Evolutionary conservation across 2,329 filamentous ascomycete species (phyloP).

Genomic region (Colletotrichum sp.): DNA sequence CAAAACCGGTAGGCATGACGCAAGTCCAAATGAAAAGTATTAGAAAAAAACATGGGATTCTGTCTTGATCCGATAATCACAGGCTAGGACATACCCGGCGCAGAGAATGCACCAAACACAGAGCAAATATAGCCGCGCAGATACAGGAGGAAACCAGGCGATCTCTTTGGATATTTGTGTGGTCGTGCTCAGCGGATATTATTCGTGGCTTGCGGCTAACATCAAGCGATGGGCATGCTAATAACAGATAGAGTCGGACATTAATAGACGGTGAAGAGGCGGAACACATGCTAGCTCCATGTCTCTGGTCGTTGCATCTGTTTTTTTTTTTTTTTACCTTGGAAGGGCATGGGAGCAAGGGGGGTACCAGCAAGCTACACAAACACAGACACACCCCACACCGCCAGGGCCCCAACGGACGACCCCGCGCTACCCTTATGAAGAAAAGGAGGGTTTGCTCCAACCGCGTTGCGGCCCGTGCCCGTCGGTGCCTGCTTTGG

Average conservation of each 20-base stretch:
- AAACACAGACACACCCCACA: not conserved
- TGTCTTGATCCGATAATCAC: not conserved
- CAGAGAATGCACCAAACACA: not conserved
- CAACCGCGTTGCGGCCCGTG: not conserved
- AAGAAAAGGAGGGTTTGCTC: not conserved
- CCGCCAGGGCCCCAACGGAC: conserved; percentile 1
- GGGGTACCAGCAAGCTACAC: not conserved
- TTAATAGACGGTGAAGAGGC: not conserved
- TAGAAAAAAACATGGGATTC: not conserved
- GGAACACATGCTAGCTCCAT: not conserved
- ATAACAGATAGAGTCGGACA: not conserved
- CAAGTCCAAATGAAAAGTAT: not conserved
- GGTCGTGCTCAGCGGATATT: not conserved
- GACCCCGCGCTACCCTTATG: conserved; percentile 8
- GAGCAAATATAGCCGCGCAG: not conserved
- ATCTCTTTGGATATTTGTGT: not conserved
- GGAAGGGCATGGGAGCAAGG: not conserved
- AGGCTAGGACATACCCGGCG: not conserved
- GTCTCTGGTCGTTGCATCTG: not conserved
- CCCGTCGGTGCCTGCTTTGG: not conserved
- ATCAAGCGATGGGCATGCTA: not conserved
- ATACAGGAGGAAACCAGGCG: not conserved
- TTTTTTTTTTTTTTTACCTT: not conserved
- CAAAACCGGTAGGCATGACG: not conserved
- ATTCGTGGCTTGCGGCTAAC: not conserved